A percentile compares a stretch with the other conserved stretches of the same genome.
phyloP scores from a whole-genome alignment of 306 rosid genomes.

The Cyclanthera cordifolia region DNA sequence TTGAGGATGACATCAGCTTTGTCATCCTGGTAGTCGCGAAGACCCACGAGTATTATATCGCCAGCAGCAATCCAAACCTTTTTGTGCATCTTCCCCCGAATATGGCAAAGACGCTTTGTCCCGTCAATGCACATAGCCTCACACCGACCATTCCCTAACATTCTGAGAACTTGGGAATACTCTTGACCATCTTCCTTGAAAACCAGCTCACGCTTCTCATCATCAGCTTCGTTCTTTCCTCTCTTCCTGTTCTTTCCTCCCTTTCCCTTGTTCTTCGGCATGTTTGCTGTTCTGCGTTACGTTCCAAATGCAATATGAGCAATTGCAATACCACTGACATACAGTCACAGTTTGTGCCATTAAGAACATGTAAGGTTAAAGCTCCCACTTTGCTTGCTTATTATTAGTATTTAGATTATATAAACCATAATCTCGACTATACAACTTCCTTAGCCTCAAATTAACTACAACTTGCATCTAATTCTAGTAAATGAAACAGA shows the following conservation, averaged over 20 bases:
- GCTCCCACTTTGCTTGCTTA: no score
- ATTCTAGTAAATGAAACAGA: neutral
- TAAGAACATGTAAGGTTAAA: no score
- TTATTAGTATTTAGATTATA: no score
- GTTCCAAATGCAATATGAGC: neutral
- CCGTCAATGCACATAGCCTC: slow-evolving; percentile 15
- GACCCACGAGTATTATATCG: slow-evolving; percentile 48
- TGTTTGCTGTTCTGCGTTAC: slow-evolving; percentile 8
- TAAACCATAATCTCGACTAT: no score
- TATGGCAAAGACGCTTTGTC: slow-evolving; percentile 42
- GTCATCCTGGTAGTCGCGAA: slow-evolving; percentile 49
- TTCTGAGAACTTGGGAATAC: slow-evolving; percentile 42
- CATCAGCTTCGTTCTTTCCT: slow-evolving; percentile 52
- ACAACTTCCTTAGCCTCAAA: no score
- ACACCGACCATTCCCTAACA: slow-evolving; percentile 49
- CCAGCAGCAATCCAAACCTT: slow-evolving; percentile 62
- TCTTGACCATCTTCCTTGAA: slow-evolving; percentile 63
- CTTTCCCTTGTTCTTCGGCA: slow-evolving; percentile 67
- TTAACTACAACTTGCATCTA: neutral
- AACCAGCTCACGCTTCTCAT: slow-evolving; percentile 45
- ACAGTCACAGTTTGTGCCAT: no score
- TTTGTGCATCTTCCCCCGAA: slow-evolving; percentile 57
- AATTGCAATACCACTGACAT: neutral
- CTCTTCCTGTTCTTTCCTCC: slow-evolving; percentile 60
- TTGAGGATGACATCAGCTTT: slow-evolving; percentile 57